Conservation (phyloP, 495 filamentous ascomycete genomes). For the Glarea lozoyensis region DNA sequence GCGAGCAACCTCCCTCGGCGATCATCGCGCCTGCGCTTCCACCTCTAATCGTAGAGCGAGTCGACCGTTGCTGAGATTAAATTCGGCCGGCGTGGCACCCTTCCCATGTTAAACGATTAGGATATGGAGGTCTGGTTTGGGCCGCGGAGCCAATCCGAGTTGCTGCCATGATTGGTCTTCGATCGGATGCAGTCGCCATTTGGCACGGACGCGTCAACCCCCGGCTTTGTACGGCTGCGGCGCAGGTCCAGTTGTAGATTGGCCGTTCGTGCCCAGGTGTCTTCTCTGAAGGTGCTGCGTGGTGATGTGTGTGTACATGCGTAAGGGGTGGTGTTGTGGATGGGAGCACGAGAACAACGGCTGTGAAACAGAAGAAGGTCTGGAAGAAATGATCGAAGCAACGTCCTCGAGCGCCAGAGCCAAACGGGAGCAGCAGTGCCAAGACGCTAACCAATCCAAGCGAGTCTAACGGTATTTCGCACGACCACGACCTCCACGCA, state of each 20-base stretch:
- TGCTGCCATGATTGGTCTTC: slow-evolving; percentile 14
- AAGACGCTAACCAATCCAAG: no score
- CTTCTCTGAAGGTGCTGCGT: background rate
- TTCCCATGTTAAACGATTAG: no score
- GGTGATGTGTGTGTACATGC: background rate
- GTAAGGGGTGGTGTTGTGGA: background rate
- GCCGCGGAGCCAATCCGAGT: slow-evolving; percentile 17
- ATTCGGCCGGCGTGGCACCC: slow-evolving; percentile 11
- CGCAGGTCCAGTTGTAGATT: slow-evolving; percentile 5
- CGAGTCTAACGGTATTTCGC: no score
- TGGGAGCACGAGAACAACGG: background rate
- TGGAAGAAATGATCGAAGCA: no score
- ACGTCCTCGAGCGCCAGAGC: no score
- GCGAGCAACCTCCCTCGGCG: background rate
- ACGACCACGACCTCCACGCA: no score
- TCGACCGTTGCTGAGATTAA: background rate
- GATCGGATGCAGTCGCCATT: slow-evolving; percentile 12
- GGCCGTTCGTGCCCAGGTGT: background rate
- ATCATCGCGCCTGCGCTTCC: slow-evolving; percentile 1
- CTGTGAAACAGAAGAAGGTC: background rate
- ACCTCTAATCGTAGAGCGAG: background rate
- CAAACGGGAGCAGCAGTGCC: no score
- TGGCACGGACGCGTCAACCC: background rate
- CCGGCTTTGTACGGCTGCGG: slow-evolving; percentile 7
- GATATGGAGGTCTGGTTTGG: slow-evolving; percentile 15